Conservation (phyloP, 148 eudicot species). For the Chenopodium album region DNA sequence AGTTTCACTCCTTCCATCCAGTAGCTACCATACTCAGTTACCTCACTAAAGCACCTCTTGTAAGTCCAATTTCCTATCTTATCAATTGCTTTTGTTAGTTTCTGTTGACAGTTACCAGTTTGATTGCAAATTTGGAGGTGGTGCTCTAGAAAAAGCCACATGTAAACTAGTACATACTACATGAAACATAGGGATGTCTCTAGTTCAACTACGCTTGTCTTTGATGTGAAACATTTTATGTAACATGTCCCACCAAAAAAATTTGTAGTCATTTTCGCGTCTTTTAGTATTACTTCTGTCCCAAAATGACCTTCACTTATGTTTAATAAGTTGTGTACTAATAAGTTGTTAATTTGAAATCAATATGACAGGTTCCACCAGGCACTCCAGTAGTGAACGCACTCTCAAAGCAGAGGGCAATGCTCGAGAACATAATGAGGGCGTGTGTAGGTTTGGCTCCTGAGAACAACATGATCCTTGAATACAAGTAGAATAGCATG, state of each 20-base stretch:
- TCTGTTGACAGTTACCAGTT: constrained; percentile 14
- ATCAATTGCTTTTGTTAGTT: background rate
- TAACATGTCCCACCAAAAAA: too few species aligned
- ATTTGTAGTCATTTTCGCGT: too few species aligned
- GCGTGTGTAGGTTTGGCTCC: constrained; percentile 97
- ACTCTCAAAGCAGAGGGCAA: constrained; percentile 90
- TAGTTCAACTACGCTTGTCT: background rate
- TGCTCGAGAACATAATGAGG: constrained; percentile 97
- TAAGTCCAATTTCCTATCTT: constrained; percentile 35
- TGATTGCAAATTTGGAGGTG: background rate
- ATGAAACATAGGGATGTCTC: constrained; percentile 4
- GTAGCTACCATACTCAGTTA: constrained; percentile 93
- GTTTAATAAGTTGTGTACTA: background rate
- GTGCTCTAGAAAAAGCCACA: constrained; percentile 12
- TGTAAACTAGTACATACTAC: background rate
- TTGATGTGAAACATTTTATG: background rate
- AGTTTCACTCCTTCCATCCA: constrained; percentile 95
- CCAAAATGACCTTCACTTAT: too few species aligned
- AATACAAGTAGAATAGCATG: constrained; percentile 56
- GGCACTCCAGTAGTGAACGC: constrained; percentile 99
- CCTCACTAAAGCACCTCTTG: constrained; percentile 97
- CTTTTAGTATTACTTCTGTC: too few species aligned
- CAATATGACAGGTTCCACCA: constrained; percentile 73
- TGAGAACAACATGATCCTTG: constrained; percentile 98
- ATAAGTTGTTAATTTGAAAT: background rate